Base-by-base conservation (phyloP, 768 basidiomycete species). In the Boletus pseudopeckii region DNA sequence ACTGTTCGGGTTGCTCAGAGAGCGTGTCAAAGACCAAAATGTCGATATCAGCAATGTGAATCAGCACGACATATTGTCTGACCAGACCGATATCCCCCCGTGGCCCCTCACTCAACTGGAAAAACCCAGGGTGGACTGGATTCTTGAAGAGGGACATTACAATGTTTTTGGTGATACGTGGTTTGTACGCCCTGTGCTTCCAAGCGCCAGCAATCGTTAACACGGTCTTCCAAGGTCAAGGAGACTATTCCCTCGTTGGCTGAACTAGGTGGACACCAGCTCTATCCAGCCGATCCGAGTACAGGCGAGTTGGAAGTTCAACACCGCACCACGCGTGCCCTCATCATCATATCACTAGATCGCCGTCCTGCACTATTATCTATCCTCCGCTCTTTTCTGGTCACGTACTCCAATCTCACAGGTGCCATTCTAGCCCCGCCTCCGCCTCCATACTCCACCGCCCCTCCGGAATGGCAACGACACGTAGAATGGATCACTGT, bases 121-220 rank as follows among this genome's bases (percentile, higher is more conserved):
- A 66, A 92, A 88, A 70, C 93, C 93, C 36, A 80, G 91, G 42
- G 84, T 89, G 14, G 92, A 94, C 64, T 94, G 92, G 92, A 88
- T 96, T 48, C 76, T 90, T 1, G 89, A 93, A 60, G 90, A 91
- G 56, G 86, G 87, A 1, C 76, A 82, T 56, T 96, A 92, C 67
- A 80, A 81, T 48, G 86, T 86, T 15, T 96, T 88, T 71, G 92
- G 90, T n/a, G 90, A 94, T 67, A 79, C 79, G 62, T 96, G 90
- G 89, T 87, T 87, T 82, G 90, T 93, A 74, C 71, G 89, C 68
- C 61, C 18, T 11, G 40, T 47, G 33, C 60, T 45, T 58, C 28
- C 45, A 50, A 32, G 32, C 43, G 41, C 40, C 39, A 58, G 41
- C 60, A 56, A 50, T 48, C 48, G 50, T 59, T 60, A 17, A 66